Evolutionary conservation across 1,139 yeast genomes (phyloP).

Genomic region (Debaryomyces coudertii): DNA sequence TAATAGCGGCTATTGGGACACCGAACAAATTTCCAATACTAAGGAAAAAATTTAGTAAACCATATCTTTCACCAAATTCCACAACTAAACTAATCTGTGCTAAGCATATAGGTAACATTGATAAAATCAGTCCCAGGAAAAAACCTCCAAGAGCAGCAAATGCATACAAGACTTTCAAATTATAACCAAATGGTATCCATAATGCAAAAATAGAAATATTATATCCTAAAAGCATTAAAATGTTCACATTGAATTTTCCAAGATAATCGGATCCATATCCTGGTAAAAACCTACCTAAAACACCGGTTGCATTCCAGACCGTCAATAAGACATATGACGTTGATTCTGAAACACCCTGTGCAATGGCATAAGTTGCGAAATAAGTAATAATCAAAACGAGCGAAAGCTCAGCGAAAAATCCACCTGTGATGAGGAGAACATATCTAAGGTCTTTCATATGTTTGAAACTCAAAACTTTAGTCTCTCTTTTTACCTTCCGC

Average conservation of each 20-base stretch:
- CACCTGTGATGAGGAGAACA: slow-evolving; percentile 35
- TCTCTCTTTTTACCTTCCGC: slow-evolving; percentile 9
- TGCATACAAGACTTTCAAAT: slow-evolving; percentile 33
- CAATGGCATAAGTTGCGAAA: slow-evolving; percentile 47
- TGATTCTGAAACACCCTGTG: slow-evolving; percentile 42
- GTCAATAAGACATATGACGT: slow-evolving; percentile 41
- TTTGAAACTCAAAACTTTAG: slow-evolving; percentile 13
- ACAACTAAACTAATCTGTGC: slow-evolving; percentile 42
- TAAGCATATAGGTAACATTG: slow-evolving; percentile 45
- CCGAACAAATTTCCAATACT: slow-evolving; percentile 46
- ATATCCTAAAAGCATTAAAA: slow-evolving; percentile 36
- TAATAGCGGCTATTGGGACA: slow-evolving; percentile 49
- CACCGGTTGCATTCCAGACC: slow-evolving; percentile 43
- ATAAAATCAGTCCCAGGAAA: slow-evolving; percentile 32
- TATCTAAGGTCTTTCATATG: slow-evolving; percentile 23
- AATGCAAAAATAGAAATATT: slow-evolving; percentile 35
- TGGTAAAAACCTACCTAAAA: slow-evolving; percentile 43
- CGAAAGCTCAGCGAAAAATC: slow-evolving; percentile 58
- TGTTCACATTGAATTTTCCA: slow-evolving; percentile 45
- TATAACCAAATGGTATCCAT: slow-evolving; percentile 45
- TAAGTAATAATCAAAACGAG: slow-evolving; percentile 52
- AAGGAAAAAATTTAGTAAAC: slow-evolving; percentile 41
- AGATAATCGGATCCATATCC: slow-evolving; percentile 40
- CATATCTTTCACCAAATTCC: slow-evolving; percentile 46
- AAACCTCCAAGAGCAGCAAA: slow-evolving; percentile 43